Percentiles rank a stretch among this genome's conserved stretches.
phyloP scores from a whole-genome alignment of 805 yeast genomes.

The Candida lessepsii region DNA sequence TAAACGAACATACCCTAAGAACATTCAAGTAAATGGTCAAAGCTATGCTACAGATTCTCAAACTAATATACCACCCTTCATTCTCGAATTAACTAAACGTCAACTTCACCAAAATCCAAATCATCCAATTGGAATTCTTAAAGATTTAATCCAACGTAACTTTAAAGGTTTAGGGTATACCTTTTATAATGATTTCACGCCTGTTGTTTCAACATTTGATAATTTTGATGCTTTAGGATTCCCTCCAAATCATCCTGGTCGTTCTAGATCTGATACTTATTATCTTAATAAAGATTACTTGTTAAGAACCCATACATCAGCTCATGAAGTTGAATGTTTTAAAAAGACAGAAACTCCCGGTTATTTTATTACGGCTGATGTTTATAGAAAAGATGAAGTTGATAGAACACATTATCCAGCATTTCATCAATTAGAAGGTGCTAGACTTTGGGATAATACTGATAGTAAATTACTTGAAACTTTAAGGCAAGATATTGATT shows the following conservation, averaged over 20 bases:
- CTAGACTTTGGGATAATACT: slow-evolving; percentile 71
- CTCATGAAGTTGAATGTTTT: slow-evolving; percentile 91
- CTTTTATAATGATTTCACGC: slow-evolving; percentile 74
- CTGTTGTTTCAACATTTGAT: slow-evolving; percentile 77
- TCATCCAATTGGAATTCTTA: slow-evolving; percentile 89
- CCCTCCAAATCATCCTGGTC: slow-evolving; percentile 89
- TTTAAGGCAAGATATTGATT: slow-evolving; percentile 51
- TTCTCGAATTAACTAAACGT: slow-evolving; percentile 65
- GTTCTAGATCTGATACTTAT: slow-evolving; percentile 90
- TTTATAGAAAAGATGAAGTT: slow-evolving; percentile 91
- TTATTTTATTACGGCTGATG: slow-evolving; percentile 91
- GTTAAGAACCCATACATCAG: slow-evolving; percentile 92
- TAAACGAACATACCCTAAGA: slow-evolving; percentile 18
- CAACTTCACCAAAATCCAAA: slow-evolving; percentile 67
- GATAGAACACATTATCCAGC: slow-evolving; percentile 97
- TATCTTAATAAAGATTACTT: slow-evolving; percentile 73
- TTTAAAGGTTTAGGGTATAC: slow-evolving; percentile 70
- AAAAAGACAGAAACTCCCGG: slow-evolving; percentile 69
- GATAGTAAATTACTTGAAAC: slow-evolving; percentile 43
- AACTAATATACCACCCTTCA: slow-evolving; percentile 83
- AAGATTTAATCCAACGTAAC: slow-evolving; percentile 67
- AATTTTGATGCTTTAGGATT: slow-evolving; percentile 93
- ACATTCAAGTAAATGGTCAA: slow-evolving; percentile 46
- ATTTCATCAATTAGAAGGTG: slow-evolving; percentile 98
- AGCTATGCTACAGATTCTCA: slow-evolving; percentile 63